Percentiles rank a stretch among this genome's conserved stretches.
phyloP scores from a whole-genome alignment of 352 stramenopile species.

The Globisporangium alternatum region DNA sequence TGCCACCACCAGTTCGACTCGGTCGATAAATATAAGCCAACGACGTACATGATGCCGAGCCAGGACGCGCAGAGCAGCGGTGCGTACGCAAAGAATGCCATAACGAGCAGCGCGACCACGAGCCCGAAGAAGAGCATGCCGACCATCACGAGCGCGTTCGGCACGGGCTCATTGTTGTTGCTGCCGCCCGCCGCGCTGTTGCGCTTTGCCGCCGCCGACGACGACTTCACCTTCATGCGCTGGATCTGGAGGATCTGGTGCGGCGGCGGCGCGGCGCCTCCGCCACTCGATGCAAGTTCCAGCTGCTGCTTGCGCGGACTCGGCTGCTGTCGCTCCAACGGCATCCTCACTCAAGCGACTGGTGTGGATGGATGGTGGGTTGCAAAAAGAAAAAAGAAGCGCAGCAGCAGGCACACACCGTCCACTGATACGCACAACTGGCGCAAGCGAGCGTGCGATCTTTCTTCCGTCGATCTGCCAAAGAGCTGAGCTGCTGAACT shows the following conservation, averaged over 20 bases:
- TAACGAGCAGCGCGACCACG: conserved; percentile 57
- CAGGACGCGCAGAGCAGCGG: conserved; percentile 77
- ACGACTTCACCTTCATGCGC: conserved; percentile 31
- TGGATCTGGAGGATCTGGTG: conserved; percentile 51
- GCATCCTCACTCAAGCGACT: conserved; percentile 4
- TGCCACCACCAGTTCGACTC: conserved; percentile 86
- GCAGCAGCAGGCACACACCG: neutral
- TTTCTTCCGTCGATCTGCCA: neutral
- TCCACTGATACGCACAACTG: neutral
- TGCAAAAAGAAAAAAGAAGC: neutral
- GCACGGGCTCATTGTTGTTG: conserved; percentile 33
- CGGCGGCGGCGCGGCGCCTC: conserved; percentile 14
- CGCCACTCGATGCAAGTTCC: conserved; percentile 2
- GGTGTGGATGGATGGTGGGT: neutral
- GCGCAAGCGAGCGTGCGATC: neutral
- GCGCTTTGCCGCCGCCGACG: conserved; percentile 11
- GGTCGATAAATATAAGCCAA: conserved; percentile 77
- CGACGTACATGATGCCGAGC: conserved; percentile 80
- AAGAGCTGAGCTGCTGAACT: neutral
- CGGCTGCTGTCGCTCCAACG: conserved; percentile 22
- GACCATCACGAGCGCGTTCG: conserved; percentile 69
- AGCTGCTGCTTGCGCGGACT: conserved; percentile 14
- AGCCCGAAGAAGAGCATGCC: conserved; percentile 65
- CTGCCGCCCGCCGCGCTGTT: conserved; percentile 15
- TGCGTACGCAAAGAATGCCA: conserved; percentile 83